A percentile compares a stretch with the other conserved stretches of the same genome.
Evolutionary conservation across 345 rosid genomes (phyloP).

Genomic region (Syzygium jambos): DNA sequence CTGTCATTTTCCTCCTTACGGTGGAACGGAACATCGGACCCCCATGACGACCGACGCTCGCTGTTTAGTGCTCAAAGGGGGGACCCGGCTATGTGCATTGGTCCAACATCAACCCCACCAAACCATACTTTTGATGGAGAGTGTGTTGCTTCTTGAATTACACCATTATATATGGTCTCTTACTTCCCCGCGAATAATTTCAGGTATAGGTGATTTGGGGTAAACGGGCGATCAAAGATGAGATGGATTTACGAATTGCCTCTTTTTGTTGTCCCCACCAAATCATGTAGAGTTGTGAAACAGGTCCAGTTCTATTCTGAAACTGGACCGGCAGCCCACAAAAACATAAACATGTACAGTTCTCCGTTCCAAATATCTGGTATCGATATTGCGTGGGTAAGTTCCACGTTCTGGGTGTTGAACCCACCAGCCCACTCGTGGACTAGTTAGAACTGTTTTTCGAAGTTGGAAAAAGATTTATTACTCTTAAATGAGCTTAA

Average conservation of each 20-base stretch:
- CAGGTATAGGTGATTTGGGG: neutral
- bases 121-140: neutral
- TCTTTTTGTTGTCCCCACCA: too few relatives aligned
- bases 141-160: neutral
- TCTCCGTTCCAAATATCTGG: too few relatives aligned
- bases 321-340: too few relatives aligned
- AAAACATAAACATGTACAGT: too few relatives aligned
- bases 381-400: too few relatives aligned
- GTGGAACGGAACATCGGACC: neutral
- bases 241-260: neutral
- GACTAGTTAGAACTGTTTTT: too few relatives aligned
- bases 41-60: neutral
- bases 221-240: neutral
- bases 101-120: neutral
- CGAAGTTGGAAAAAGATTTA: too few relatives aligned
- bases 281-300: too few relatives aligned
- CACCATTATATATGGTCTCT: neutral
- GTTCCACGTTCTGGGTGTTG: too few relatives aligned
- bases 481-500: too few relatives aligned
- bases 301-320: too few relatives aligned
- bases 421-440: too few relatives aligned
- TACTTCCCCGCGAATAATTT: neutral
- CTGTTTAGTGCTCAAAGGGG: neutral
- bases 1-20: neutral
- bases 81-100: neutral